Conservation (phyloP, 148 eudicot species). For the Salicornia ramosissima region DNA sequence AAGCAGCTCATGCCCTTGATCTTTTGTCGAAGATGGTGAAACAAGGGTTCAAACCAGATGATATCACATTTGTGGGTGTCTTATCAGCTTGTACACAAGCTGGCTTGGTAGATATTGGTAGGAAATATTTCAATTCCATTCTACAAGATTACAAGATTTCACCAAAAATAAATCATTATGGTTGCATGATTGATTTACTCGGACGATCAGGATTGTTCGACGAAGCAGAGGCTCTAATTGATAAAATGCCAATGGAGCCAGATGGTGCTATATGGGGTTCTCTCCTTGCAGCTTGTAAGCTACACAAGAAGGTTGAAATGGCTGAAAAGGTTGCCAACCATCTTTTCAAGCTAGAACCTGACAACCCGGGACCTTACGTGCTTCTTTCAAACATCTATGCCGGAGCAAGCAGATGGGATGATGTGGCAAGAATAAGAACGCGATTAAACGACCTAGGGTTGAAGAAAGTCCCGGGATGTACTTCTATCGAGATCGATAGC, state of each 20-base stretch:
- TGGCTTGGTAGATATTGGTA: slow-evolving; percentile 52
- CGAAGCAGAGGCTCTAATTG: slow-evolving; percentile 41
- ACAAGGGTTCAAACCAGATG: slow-evolving; percentile 45
- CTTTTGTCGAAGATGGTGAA: slow-evolving; percentile 38
- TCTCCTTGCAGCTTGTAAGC: slow-evolving; percentile 49
- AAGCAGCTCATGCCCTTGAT: slow-evolving; percentile 31
- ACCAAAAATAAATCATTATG: slow-evolving; percentile 49
- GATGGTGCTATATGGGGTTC: slow-evolving; percentile 64
- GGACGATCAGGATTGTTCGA: slow-evolving; percentile 51
- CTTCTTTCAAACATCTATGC: slow-evolving; percentile 56
- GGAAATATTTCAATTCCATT: slow-evolving; percentile 40
- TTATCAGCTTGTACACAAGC: slow-evolving; percentile 58
- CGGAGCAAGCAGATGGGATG: slow-evolving; percentile 39
- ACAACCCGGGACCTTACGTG: slow-evolving; percentile 43
- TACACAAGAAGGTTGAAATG: slow-evolving; percentile 40
- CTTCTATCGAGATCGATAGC: slow-evolving; percentile 52
- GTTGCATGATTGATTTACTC: slow-evolving; percentile 53
- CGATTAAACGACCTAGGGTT: slow-evolving; percentile 37
- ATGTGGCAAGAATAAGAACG: slow-evolving; percentile 45
- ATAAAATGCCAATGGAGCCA: slow-evolving; percentile 43
- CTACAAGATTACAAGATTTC: slow-evolving; percentile 30
- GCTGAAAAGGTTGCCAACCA: slow-evolving; percentile 40
- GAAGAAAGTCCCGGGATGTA: slow-evolving; percentile 59
- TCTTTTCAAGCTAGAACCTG: slow-evolving; percentile 43
- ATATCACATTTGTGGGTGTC: slow-evolving; percentile 53